Evolutionary conservation across 1,139 yeast species (phyloP), one percentile per base, ranked within the genome.

Genomic region (Taphrina pruni): DNA sequence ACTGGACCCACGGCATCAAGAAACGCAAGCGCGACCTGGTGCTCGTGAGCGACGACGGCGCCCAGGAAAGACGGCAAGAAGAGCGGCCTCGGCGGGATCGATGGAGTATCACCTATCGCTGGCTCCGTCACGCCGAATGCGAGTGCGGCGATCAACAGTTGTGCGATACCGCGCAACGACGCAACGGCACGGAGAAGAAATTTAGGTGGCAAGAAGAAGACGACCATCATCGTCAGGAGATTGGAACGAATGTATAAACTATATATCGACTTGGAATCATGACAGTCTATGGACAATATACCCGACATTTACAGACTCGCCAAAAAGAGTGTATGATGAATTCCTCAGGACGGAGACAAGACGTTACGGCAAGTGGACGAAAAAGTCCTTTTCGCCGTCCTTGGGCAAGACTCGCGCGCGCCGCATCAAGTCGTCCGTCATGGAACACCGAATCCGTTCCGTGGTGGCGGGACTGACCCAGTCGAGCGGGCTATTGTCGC

Each of bases 391-490:
- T 68, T 80, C 81, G 20, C 73, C 75, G 43, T 74, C 77, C 67
- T 77, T 78, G n/a, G 80, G 76, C 55, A 72, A 73, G 21, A 80
- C 82, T 50, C 69, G 64, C 14, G 80, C 80, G 66, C 72, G 72
- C 21, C 72, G 72, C n/a, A 74, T 71, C 50, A 81, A 66, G 38
- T 70, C 70, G 70, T 81, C 84, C 7, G 83, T 83, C 48, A 78
- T 77, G 21, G 76, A 74, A 12, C 75, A 73, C 56, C 84, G 76
- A 69, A 82, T 81, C 50, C 82, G 74, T 73, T 82, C 84, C 0
- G 82, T 78, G 6, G 84, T 82, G 73, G 81, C 72, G 1, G 82
- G 82, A 69, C 79, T 73, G 50, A 76, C 78, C 46, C 79, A 73
- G 35, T 77, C 78, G 66, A 78, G 57, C 21, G 76, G 75, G 0